Percentiles rank a stretch among this genome's conserved stretches.
Evolutionary conservation across 352 stramenopile genomes (phyloP).

Genomic region (Hyaloperonospora brassicae): DNA sequence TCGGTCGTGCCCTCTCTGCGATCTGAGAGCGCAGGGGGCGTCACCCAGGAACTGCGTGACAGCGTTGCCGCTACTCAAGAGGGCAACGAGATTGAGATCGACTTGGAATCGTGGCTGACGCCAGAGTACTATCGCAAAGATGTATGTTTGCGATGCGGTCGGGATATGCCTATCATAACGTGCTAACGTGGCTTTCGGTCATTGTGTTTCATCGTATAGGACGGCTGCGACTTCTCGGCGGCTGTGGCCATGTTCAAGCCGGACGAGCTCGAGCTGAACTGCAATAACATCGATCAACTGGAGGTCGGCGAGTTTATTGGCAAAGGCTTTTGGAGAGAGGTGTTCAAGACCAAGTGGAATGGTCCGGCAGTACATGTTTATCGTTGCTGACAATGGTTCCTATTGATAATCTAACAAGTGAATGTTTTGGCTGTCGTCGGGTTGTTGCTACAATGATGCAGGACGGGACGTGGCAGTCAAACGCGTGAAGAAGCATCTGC

Average conservation of each 20-base stretch:
- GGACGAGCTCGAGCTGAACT: constrained; percentile 56
- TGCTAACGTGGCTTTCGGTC: not conserved
- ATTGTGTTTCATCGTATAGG: constrained; percentile 19
- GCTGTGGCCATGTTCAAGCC: constrained; percentile 51
- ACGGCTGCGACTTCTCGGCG: constrained; percentile 56
- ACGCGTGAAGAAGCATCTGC: constrained; percentile 50
- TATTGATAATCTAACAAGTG: not conserved
- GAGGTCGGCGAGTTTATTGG: constrained; percentile 44
- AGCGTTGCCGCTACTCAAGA: constrained; percentile 6
- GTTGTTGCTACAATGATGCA: constrained; percentile 8
- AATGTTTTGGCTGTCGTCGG: constrained; percentile 1
- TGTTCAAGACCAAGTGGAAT: constrained; percentile 67
- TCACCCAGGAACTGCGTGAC: constrained; percentile 10
- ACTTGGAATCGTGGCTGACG: constrained; percentile 43
- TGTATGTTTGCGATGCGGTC: constrained; percentile 17
- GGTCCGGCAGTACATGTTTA: constrained; percentile 20
- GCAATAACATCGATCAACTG: constrained; percentile 52
- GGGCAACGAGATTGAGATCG: constrained; percentile 4
- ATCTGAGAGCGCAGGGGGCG: constrained; percentile 1
- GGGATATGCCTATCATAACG: constrained; percentile 5
- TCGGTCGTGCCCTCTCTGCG: constrained; percentile 13
- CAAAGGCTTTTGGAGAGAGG: constrained; percentile 63
- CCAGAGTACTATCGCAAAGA: constrained; percentile 38
- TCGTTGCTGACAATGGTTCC: not conserved
- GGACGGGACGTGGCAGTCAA: constrained; percentile 58